Base-by-base conservation (phyloP, 805 yeast genomes). In the Lipomyces orientalis region DNA sequence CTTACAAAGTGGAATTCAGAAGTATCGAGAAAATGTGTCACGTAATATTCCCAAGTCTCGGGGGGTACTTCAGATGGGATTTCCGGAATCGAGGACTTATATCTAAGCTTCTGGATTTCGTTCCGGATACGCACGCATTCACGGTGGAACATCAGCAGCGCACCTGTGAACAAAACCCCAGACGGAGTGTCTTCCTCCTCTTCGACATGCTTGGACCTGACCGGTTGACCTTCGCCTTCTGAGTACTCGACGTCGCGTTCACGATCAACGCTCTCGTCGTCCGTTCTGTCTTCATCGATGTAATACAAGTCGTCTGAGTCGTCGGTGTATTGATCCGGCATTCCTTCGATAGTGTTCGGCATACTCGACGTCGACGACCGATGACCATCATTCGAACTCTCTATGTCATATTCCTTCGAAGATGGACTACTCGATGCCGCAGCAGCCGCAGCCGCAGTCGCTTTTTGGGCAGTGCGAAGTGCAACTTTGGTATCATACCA, bases 61-160 rank as follows among this genome's bases (percentile, higher is more conserved):
- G 62, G 62, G 10, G 69, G 69, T 22, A 69, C 70, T 46, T 67
- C 71, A 8, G 64, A 54, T 16, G 72, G 72, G 57, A 67, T 64
- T 61, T 69, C 72, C 19, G 72, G 71, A 46, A 67, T 61, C 54
- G 71, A 59, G 7, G 67, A 61, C 35, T 52, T 59, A 60, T 64
- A 58, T 43, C 61, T 34, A 35, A 69, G 49, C 19, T 60, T 52
- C 62, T 58, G 65, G 14, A 64, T 58, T 60, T 61, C 67, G 43
- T 62, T 67, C 12, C 72, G 72, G n/a, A 69, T 60, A 2, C 72
- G 62, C 16, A 67, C 39, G 46, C 72, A 69, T 33, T 69, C 72
- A 4, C 52, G 29, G 43, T 69, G 72, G 51, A 69, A 69, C 51
- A 49, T 66, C 2, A 52, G 54, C 22, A 69, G 31, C 10, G 65